Evolutionary conservation across 2,329 filamentous ascomycete species (phyloP).

Genomic region (Sclerotinia nivalis): DNA sequence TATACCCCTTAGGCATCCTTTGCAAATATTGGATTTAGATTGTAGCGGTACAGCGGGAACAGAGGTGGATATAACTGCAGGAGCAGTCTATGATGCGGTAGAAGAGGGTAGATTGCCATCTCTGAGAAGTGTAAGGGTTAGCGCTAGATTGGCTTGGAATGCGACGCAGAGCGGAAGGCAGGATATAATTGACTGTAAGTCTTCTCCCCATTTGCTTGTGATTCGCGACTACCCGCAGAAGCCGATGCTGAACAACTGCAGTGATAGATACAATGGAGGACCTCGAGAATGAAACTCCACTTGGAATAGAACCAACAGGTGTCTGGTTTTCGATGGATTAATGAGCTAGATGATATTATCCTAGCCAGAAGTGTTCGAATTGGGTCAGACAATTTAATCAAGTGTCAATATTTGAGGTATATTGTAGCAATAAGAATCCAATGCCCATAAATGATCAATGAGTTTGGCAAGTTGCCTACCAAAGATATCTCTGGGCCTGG

Average conservation of each 20-base stretch:
- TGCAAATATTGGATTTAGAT: slow-evolving; percentile 41
- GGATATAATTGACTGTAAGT: slow-evolving; percentile 33
- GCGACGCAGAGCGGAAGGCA: slow-evolving; percentile 31
- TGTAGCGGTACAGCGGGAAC: slow-evolving; percentile 36
- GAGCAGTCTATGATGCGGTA: slow-evolving; percentile 36
- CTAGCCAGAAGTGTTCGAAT: not conserved
- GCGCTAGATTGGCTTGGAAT: slow-evolving; percentile 39
- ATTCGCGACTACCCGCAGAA: not conserved
- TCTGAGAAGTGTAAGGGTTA: slow-evolving; percentile 40
- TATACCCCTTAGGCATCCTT: slow-evolving; percentile 30
- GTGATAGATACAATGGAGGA: slow-evolving; percentile 38
- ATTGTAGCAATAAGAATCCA: not conserved
- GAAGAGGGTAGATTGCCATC: slow-evolving; percentile 35
- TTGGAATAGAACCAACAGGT: slow-evolving; percentile 29
- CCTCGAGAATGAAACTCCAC: slow-evolving; percentile 35
- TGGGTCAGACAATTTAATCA: not conserved
- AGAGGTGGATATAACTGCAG: slow-evolving; percentile 34
- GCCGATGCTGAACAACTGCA: not conserved
- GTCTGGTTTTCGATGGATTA: slow-evolving; percentile 19
- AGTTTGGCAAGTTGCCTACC: not conserved
- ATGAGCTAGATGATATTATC: not conserved
- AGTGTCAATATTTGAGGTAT: not conserved
- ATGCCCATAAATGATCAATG: not conserved
- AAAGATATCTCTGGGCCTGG: not conserved
- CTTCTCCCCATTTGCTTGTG: not conserved